Evolutionary conservation across 2,329 filamentous ascomycete genomes (phyloP).

Genomic region (Herpotrichia juniperi): DNA sequence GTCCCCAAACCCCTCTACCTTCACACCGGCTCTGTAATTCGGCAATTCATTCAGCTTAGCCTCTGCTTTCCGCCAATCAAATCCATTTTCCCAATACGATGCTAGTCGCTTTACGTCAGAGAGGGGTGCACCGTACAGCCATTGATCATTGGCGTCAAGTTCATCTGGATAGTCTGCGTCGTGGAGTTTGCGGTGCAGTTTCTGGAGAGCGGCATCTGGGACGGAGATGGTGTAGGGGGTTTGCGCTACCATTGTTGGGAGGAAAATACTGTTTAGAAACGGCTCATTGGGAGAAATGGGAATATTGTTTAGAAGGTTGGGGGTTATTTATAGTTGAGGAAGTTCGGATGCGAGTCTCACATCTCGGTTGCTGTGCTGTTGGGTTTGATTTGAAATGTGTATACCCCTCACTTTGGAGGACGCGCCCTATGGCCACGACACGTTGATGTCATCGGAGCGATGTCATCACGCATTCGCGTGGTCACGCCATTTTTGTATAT

Average conservation of each 20-base stretch:
- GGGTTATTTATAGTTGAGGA: neutral
- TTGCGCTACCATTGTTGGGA: slow-evolving; percentile 7
- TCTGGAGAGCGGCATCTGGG: slow-evolving; percentile 54
- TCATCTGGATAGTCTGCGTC: slow-evolving; percentile 64
- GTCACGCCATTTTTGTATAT: neutral
- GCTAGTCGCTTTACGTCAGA: slow-evolving; percentile 65
- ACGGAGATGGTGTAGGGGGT: slow-evolving; percentile 35
- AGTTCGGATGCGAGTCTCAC: neutral
- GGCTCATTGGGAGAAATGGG: neutral
- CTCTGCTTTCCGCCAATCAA: slow-evolving; percentile 68
- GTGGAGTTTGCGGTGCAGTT: slow-evolving; percentile 62
- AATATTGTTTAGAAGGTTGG: neutral
- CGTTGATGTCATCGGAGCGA: neutral
- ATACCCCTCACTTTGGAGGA: neutral
- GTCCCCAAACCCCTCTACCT: slow-evolving; percentile 63
- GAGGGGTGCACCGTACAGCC: slow-evolving; percentile 67
- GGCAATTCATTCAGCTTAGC: slow-evolving; percentile 64
- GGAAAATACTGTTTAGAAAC: too few species aligned
- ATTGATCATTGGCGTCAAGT: slow-evolving; percentile 49
- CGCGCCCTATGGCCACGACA: neutral
- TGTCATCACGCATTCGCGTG: neutral
- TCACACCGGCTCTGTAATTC: slow-evolving; percentile 62
- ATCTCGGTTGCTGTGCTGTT: neutral
- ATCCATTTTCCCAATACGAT: slow-evolving; percentile 61
- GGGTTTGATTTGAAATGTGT: neutral